Conservation (phyloP, 2,329 filamentous ascomycete genomes). For the Talaromyces pinophilus region DNA sequence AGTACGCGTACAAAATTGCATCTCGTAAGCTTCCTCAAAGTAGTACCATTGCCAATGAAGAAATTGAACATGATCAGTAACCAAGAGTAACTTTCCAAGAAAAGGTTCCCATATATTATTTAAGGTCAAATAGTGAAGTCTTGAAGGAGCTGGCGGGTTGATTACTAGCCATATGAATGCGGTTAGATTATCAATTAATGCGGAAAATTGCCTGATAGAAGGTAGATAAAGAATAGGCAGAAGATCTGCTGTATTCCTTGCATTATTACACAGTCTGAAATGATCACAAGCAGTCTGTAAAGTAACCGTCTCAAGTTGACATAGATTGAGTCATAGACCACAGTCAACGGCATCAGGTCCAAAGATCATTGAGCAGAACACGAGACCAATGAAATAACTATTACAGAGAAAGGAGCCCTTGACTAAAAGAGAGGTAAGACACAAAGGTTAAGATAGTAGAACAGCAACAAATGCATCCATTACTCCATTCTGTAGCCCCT, state of each 20-base stretch:
- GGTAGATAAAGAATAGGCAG: background rate
- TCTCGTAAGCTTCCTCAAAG: too few relatives aligned
- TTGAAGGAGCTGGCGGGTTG: background rate
- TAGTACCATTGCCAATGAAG: too few relatives aligned
- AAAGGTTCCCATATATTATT: background rate
- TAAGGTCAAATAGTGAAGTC: background rate
- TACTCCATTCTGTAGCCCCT: constrained; percentile 1
- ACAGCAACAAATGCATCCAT: constrained; percentile 16
- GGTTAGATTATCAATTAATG: background rate
- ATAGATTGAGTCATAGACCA: background rate
- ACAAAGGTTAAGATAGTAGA: constrained; percentile 10
- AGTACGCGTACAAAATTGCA: too few relatives aligned
- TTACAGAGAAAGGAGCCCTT: background rate
- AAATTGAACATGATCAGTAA: too few relatives aligned
- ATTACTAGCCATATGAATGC: background rate
- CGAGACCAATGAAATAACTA: background rate
- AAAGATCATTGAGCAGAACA: background rate
- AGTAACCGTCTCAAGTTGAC: background rate
- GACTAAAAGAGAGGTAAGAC: background rate
- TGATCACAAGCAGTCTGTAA: background rate
- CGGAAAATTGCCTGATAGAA: background rate
- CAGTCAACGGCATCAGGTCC: background rate
- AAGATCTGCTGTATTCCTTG: background rate
- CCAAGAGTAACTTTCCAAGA: too few relatives aligned
- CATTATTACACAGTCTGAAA: background rate